Evolutionary conservation across 2,329 filamentous ascomycete species (phyloP).

Genomic region (Alternaria hordeiaustralica): DNA sequence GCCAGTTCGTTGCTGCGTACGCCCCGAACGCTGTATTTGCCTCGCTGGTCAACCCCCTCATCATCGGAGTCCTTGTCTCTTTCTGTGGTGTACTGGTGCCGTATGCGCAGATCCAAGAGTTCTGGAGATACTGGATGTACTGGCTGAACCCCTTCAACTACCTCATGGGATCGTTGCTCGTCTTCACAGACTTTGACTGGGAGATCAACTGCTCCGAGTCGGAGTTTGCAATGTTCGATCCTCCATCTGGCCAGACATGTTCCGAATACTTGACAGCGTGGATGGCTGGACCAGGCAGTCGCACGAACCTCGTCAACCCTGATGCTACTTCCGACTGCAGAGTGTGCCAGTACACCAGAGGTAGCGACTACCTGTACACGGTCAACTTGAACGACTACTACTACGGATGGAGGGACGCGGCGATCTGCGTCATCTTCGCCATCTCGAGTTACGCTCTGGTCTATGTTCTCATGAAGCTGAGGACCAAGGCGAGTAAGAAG

Average conservation of each 20-base stretch:
- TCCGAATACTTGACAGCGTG: constrained; percentile 54
- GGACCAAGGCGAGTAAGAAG: constrained; percentile 52
- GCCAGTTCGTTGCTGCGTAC: constrained; percentile 62
- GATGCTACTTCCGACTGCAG: constrained; percentile 62
- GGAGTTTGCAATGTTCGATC: constrained; percentile 55
- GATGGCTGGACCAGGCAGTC: constrained; percentile 20
- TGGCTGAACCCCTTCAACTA: constrained; percentile 54
- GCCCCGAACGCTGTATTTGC: constrained; percentile 55
- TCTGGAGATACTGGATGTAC: constrained; percentile 65
- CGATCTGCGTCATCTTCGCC: constrained; percentile 63
- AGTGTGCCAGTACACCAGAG: constrained; percentile 66
- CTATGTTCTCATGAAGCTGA: constrained; percentile 52
- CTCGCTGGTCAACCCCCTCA: constrained; percentile 58
- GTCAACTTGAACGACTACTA: constrained; percentile 67
- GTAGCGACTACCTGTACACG: constrained; percentile 65
- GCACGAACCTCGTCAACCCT: constrained; percentile 65
- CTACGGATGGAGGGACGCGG: constrained; percentile 72
- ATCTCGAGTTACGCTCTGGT: constrained; percentile 61
- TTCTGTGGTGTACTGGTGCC: constrained; percentile 66
- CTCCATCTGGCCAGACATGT: constrained; percentile 62
- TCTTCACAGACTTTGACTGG: constrained; percentile 52
- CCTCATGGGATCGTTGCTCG: constrained; percentile 50
- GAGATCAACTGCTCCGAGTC: constrained; percentile 45
- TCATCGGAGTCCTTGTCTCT: constrained; percentile 27
- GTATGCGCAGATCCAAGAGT: constrained; percentile 67